phyloP scores from a whole-genome alignment of 2,329 filamentous ascomycete genomes.

The Pleoardoris graminearum region DNA sequence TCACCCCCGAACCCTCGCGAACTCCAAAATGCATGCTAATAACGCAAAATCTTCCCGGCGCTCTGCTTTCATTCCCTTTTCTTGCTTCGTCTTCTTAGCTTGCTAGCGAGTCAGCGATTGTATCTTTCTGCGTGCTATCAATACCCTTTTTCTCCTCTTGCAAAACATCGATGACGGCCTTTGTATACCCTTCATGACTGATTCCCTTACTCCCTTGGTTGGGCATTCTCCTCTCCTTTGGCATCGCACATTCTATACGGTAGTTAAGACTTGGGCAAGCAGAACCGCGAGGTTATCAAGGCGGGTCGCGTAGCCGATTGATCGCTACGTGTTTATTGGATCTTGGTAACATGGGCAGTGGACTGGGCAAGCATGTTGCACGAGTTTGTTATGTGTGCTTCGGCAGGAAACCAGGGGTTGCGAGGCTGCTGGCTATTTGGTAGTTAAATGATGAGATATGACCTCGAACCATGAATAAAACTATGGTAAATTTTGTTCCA shows the following conservation, averaged over 20 bases:
- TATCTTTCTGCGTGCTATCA: constrained; percentile 11
- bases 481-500: no score
- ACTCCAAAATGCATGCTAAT: constrained; percentile 2
- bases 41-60: not conserved
- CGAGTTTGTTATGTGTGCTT: no score
- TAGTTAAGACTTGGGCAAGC: constrained; percentile 25
- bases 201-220: not conserved
- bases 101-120: constrained; percentile 19
- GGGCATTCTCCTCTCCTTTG: constrained; percentile 14
- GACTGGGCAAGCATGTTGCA: no score
- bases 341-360: constrained; percentile 3
- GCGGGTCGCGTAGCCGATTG: not conserved
- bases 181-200: constrained; percentile 35
- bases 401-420: no score
- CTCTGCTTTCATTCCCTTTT: constrained; percentile 7
- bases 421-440: no score
- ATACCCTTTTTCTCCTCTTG: constrained; percentile 14
- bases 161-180: constrained; percentile 23
- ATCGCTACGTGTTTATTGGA: not conserved
- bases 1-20: not conserved
- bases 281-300: constrained; percentile 24
- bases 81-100: constrained; percentile 4
- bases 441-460: no score
- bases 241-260: constrained; percentile 13
- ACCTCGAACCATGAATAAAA: no score